Evolutionary conservation across 2,329 filamentous ascomycete species (phyloP), one percentile per base, ranked within the genome.

Genomic region (Cladorrhinum sp.): DNA sequence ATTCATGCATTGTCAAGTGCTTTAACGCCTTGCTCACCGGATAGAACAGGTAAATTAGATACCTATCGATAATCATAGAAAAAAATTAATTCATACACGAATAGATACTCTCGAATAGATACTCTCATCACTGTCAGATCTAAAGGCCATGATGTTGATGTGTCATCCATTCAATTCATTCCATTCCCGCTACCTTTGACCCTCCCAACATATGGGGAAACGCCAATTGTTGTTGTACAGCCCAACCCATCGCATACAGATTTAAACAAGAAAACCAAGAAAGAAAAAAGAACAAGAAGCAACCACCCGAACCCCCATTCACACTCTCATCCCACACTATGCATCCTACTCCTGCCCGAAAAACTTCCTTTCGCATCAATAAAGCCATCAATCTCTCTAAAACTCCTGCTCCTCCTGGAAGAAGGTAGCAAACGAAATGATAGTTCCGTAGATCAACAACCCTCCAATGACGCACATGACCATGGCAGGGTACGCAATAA

Each of bases 331-430:
- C 10, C 18, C 51, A 45, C 32, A 45, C 57, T 29, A 9, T 54
- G 25, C 25, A 48, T 48, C 27, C 52, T 1, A 25, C 49, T 27
- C 53, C 24, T 55, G 3, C 51, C 23, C 20, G 29, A 51, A 29
- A 45, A 16, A 32, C 36, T 22, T 45, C 18, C 3, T n/a, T 45
- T 20, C 41, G n/a, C 41, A 45, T 18, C 41, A 10, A 45, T 9
- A n/a, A n/a, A n/a, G n/a, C 48, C 9, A 12, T 8, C 20, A 16
- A 36, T 48, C 12, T 12, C 36, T 20, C 24, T 59, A 98, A 75
- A 98, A 99, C 70, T 98, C 95, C 73, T 96, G 90, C 74, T 98
- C 92, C 77, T 98, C 93, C 74, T 93, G 90, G 82, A 99, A 99
- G 80, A 98, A 99, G 87, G 97, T 90, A 67, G 90, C 89, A 76